A percentile compares a stretch with the other conserved stretches of the same genome.
Evolutionary conservation across 768 basidiomycete species (phyloP).

Genomic region (Amanita inopinata): DNA sequence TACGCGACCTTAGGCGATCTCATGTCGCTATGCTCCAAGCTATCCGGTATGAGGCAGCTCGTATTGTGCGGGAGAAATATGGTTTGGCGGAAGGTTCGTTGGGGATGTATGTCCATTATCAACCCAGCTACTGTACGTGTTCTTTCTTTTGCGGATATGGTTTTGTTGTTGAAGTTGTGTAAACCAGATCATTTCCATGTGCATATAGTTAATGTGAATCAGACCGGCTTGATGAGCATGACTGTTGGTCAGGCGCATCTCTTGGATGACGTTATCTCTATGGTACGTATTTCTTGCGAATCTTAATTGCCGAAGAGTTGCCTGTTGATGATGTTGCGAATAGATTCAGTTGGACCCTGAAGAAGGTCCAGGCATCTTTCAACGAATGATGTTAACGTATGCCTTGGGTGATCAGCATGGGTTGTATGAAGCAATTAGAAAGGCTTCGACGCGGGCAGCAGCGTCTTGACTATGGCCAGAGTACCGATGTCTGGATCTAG

Average conservation of each 20-base stretch:
- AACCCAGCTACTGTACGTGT: slow-evolving; percentile 84
- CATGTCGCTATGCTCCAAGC: slow-evolving; percentile 62
- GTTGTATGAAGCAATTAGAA: slow-evolving; percentile 38
- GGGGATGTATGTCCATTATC: slow-evolving; percentile 87
- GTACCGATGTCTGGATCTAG: too few relatives aligned
- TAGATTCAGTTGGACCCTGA: slow-evolving; percentile 53
- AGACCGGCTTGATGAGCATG: slow-evolving; percentile 60
- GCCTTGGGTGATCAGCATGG: slow-evolving; percentile 77
- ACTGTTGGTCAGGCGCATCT: slow-evolving; percentile 87
- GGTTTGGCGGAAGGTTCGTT: slow-evolving; percentile 51
- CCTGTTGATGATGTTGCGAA: too few relatives aligned
- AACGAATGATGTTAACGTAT: slow-evolving; percentile 73
- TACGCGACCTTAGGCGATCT: slow-evolving; percentile 61
- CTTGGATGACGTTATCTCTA: slow-evolving; percentile 82
- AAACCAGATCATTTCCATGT: slow-evolving; percentile 93
- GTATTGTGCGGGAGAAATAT: slow-evolving; percentile 53
- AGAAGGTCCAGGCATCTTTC: slow-evolving; percentile 44
- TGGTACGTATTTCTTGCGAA: slow-evolving; percentile 39
- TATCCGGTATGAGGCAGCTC: slow-evolving; percentile 48
- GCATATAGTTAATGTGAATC: slow-evolving; percentile 77
- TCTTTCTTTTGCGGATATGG: not conserved
- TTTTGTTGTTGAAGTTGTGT: too few relatives aligned
- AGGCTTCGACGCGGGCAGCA: too few relatives aligned
- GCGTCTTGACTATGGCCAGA: too few relatives aligned
- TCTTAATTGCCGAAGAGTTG: too few relatives aligned